Percentiles rank a stretch among this genome's conserved stretches.
phyloP scores from a whole-genome alignment of 768 basidiomycete genomes.

The Rhodotorula kratochvilovae region DNA sequence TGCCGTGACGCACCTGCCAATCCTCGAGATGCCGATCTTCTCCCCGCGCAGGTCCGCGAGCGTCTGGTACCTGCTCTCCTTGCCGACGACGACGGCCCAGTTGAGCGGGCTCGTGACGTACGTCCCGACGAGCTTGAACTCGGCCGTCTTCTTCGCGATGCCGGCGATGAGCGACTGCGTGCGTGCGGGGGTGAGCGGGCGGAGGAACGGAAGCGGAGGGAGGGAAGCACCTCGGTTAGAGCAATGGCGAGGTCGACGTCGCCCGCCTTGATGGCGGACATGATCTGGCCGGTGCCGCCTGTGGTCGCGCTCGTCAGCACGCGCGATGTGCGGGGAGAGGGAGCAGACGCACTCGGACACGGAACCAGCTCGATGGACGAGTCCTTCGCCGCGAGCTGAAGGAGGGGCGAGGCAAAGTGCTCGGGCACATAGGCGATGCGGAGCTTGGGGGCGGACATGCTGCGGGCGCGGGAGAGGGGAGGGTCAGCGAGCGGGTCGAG shows the following conservation, averaged over 20 bases:
- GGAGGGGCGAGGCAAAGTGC: constrained; percentile 86
- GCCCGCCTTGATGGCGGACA: constrained; percentile 65
- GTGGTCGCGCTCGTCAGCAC: neutral
- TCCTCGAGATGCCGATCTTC: constrained; percentile 79
- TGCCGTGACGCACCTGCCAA: constrained; percentile 63
- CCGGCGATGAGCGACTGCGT: constrained; percentile 72
- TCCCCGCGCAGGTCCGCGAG: constrained; percentile 74
- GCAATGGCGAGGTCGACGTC: constrained; percentile 82
- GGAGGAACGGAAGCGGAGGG: neutral
- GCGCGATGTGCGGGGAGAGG: neutral
- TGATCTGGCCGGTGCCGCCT: constrained; percentile 84
- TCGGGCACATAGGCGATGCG: constrained; percentile 38
- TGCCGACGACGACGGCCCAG: constrained; percentile 88
- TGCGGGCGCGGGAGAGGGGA: no score
- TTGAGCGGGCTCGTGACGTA: constrained; percentile 63
- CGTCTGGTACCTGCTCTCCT: constrained; percentile 62
- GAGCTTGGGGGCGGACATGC: constrained; percentile 19
- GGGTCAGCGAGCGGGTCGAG: no score
- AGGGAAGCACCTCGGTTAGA: constrained; percentile 62
- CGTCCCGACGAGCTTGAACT: constrained; percentile 87
- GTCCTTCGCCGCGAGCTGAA: constrained; percentile 73
- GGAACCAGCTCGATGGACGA: constrained; percentile 76
- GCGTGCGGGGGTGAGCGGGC: neutral
- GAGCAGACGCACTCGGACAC: constrained; percentile 64
- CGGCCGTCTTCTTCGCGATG: constrained; percentile 70